Base-by-base conservation (phyloP, 192 early-diverging fungal species). In the Mortierella claussenii region DNA sequence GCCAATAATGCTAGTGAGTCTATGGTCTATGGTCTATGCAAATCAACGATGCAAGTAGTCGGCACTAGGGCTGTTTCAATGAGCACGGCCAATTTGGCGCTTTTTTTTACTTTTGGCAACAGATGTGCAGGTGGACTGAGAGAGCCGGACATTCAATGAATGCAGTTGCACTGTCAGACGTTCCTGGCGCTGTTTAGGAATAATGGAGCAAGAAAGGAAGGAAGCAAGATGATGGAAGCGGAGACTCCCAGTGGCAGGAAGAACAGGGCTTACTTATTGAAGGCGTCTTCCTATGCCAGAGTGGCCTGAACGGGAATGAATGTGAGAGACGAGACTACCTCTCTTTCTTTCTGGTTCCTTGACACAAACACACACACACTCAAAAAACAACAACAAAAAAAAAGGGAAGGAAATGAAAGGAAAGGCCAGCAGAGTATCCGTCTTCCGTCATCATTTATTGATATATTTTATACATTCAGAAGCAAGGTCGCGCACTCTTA, bases 391-490 rank as follows among this genome's bases (percentile, higher is more conserved):
- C 13, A 40, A 13, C 8, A 13, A 40, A 40, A 13, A 40, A 13
- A 40, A 40, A 40, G 37, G 37, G 37, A 13, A 13, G 7, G 37
- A 13, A n/a, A n/a, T n/a, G n/a, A n/a, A n/a, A n/a, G n/a, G n/a
- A n/a, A n/a, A n/a, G n/a, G n/a, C n/a, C n/a, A n/a, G n/a, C n/a
- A n/a, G n/a, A n/a, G n/a, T n/a, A n/a, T n/a, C n/a, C n/a, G n/a
- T n/a, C n/a, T n/a, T n/a, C n/a, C n/a, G n/a, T n/a, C n/a, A n/a
- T n/a, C n/a, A n/a, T n/a, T n/a, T n/a, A n/a, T n/a, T n/a, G n/a
- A n/a, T n/a, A n/a, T n/a, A 45, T 45, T 49, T 49, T 49, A 24
- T 49, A 11, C 21, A 24, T 49, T 49, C 26, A 27, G 24, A 49
- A 21, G 24, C 4, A 49, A 49, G 10, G 21, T 12, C 20, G 10